Conservation (phyloP, 176 grass and related monocot species). For the Zea mays region Zm-B73-REFERENCE-NAM-5.0 NC_050104.1:4894501-4895000, state of each 20-base stretch:
- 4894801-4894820: neutral
- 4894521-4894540: conserved; percentile 39
- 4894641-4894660: conserved; percentile 1
- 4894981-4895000: conserved; percentile 12
- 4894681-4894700: neutral
- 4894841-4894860: neutral
- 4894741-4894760: conserved; percentile 9
- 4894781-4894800: neutral
- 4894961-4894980: conserved; percentile 6
- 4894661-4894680: conserved; percentile 28
- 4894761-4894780: conserved; percentile 12
- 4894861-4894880: neutral
- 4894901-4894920: conserved; percentile 9
- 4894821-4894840: neutral
- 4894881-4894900: neutral
- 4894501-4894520: conserved; percentile 33
- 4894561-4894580: conserved; percentile 20
- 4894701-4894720: conserved; percentile 29
- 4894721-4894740: conserved; percentile 20
- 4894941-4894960: neutral
- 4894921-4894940: neutral
- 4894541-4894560: conserved; percentile 14
- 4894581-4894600: conserved; percentile 34
- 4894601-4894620: neutral
- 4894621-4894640: conserved; percentile 29